Conservation (phyloP, 1,284 basidiomycete species). For the Paramarasmius palmivorus region DNA sequence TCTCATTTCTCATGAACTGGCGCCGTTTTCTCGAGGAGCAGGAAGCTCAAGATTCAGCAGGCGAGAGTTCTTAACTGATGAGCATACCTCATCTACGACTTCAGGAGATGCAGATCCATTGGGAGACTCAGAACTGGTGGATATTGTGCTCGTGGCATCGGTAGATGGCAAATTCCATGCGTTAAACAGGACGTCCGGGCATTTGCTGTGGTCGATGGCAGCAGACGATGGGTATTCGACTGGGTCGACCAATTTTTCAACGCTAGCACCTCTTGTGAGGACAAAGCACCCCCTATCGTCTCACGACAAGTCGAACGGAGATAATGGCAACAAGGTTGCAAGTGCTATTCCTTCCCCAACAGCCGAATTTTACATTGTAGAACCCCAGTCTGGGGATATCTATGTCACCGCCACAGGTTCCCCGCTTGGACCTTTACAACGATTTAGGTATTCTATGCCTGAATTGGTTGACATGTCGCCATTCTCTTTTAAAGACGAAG, state of each 20-base stretch:
- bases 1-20: background rate
- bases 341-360: slow-evolving; percentile 44
- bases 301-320: slow-evolving; percentile 57
- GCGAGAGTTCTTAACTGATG: background rate
- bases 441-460: slow-evolving; percentile 82
- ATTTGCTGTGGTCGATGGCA: slow-evolving; percentile 80
- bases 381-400: slow-evolving; percentile 88
- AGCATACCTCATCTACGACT: background rate
- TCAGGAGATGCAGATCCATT: slow-evolving; percentile 6
- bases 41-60: background rate
- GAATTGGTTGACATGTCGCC: slow-evolving; percentile 89
- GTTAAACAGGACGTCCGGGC: slow-evolving; percentile 78
- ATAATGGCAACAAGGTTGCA: slow-evolving; percentile 31
- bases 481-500: slow-evolving; percentile 72
- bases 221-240: slow-evolving; percentile 27
- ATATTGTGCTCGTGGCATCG: slow-evolving; percentile 81
- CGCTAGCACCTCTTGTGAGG: slow-evolving; percentile 69
- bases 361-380: slow-evolving; percentile 86
- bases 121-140: slow-evolving; percentile 61
- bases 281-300: slow-evolving; percentile 23
- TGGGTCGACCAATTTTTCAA: slow-evolving; percentile 35
- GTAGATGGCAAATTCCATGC: slow-evolving; percentile 92
- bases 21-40: background rate
- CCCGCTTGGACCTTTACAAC: slow-evolving; percentile 67
- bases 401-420: slow-evolving; percentile 66